Conservation (phyloP, 129 eudicot species). For the Lactuca saligna region DNA sequence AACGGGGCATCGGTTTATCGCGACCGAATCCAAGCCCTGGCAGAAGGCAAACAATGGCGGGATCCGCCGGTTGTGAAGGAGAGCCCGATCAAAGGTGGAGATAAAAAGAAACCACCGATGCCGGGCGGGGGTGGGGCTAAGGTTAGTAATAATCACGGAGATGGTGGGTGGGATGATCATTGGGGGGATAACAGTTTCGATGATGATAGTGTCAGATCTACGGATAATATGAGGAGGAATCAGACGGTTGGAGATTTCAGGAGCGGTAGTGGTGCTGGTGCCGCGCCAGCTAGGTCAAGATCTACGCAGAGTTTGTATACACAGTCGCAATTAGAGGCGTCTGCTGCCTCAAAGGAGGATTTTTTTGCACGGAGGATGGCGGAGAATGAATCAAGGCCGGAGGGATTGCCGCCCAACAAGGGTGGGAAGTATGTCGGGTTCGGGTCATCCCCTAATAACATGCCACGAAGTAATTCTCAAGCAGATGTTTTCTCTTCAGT, state of each 20-base stretch:
- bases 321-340: conserved; percentile 52
- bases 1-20: conserved; percentile 75
- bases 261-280: conserved; percentile 47
- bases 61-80: conserved; percentile 73
- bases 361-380: conserved; percentile 72
- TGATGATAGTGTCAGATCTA: conserved; percentile 16
- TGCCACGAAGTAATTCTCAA: conserved; percentile 40
- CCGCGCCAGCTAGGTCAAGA: conserved; percentile 54
- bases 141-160: conserved; percentile 17
- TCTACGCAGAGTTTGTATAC: conserved; percentile 66
- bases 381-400: conserved; percentile 68
- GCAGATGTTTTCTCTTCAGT: conserved; percentile 76
- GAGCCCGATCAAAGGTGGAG: conserved; percentile 4
- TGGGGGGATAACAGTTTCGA: conserved; percentile 43
- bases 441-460: conserved; percentile 61
- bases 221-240: conserved; percentile 59
- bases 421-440: conserved; percentile 97
- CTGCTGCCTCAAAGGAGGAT: conserved; percentile 68
- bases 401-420: conserved; percentile 78
- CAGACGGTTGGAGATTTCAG: conserved; percentile 77
- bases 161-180: conserved; percentile 69
- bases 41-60: conserved; percentile 70
- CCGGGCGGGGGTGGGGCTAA: conserved; percentile 37
- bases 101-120: conserved; percentile 44
- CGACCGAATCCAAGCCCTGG: conserved; percentile 62